Conservation (phyloP, 1,284 basidiomycete species). For the Sutorius eximius region DNA sequence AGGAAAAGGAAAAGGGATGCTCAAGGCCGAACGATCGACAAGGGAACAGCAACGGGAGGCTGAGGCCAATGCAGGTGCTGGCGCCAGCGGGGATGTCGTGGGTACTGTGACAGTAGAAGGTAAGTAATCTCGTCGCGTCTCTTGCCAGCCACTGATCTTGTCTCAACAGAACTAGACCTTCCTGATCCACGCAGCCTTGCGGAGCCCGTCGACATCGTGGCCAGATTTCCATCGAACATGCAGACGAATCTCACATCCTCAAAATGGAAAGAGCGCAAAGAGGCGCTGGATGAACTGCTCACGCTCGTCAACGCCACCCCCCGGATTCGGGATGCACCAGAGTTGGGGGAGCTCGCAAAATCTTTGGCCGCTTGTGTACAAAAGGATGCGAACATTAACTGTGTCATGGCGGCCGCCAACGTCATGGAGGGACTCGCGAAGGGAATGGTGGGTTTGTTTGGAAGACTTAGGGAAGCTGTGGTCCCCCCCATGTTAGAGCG, state of each 20-base stretch:
- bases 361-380: constrained; percentile 82
- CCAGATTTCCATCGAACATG: constrained; percentile 75
- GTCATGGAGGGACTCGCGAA: constrained; percentile 87
- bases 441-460: constrained; percentile 77
- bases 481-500: constrained; percentile 85
- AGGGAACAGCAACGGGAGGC: constrained; percentile 76
- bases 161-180: constrained; percentile 42
- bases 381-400: constrained; percentile 93
- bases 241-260: constrained; percentile 78
- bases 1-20: constrained; percentile 77
- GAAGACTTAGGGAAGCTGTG: constrained; percentile 71
- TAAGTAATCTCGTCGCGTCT: constrained; percentile 23
- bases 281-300: constrained; percentile 84
- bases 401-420: constrained; percentile 87
- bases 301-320: constrained; percentile 72
- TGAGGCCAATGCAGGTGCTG: constrained; percentile 52
- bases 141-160: constrained; percentile 6
- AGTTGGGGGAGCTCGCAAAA: constrained; percentile 72
- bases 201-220: constrained; percentile 80
- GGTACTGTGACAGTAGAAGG: constrained; percentile 34
- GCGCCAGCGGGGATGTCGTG: constrained; percentile 38
- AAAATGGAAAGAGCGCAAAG: constrained; percentile 99
- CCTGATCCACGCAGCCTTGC: constrained; percentile 83
- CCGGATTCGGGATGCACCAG: constrained; percentile 76
- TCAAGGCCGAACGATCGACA: constrained; percentile 82